Evolutionary conservation across 1,284 basidiomycete genomes (phyloP).

Genomic region (Pyrrhoderma noxium): DNA sequence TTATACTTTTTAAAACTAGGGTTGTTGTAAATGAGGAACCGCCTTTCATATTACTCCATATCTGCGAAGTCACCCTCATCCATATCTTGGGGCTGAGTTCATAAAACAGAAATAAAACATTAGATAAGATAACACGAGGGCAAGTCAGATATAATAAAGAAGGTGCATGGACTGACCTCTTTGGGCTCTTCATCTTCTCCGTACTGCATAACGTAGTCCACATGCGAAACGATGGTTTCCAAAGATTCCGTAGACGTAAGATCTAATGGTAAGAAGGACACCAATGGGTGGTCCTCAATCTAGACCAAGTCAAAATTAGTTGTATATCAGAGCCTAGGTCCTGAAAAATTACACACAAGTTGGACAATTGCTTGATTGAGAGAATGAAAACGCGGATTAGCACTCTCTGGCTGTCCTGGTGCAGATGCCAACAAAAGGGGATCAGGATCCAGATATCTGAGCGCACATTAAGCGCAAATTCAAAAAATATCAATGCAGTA

Average conservation of each 20-base stretch:
- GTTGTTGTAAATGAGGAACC: too few species aligned
- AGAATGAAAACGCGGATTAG: slow-evolving; percentile 86
- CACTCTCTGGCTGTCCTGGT: slow-evolving; percentile 53
- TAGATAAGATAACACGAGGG: neutral
- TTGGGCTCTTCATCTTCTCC: slow-evolving; percentile 91
- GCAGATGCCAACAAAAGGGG: slow-evolving; percentile 77
- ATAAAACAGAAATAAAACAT: neutral
- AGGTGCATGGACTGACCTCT: slow-evolving; percentile 52
- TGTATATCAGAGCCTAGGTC: slow-evolving; percentile 6
- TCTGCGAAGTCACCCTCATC: slow-evolving; percentile 83
- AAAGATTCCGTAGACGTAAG: slow-evolving; percentile 87
- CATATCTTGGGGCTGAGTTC: slow-evolving; percentile 70
- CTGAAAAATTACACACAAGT: slow-evolving; percentile 44
- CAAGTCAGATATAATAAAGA: neutral
- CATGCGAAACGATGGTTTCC: slow-evolving; percentile 86
- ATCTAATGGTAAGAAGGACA: slow-evolving; percentile 94
- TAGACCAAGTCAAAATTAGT: slow-evolving; percentile 28
- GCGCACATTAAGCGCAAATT: neutral
- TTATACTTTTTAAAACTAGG: too few species aligned
- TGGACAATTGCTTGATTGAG: slow-evolving; percentile 94
- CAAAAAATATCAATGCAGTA: neutral
- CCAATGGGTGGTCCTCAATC: slow-evolving; percentile 98
- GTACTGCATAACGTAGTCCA: slow-evolving; percentile 97
- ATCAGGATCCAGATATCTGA: slow-evolving; percentile 92
- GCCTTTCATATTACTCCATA: slow-evolving; percentile 38